These are phyloP conservation scores for Diaporthe helianthi DNA, from an alignment of 2,329 filamentous ascomycete species.

Conservation along the genomic window DNA sequence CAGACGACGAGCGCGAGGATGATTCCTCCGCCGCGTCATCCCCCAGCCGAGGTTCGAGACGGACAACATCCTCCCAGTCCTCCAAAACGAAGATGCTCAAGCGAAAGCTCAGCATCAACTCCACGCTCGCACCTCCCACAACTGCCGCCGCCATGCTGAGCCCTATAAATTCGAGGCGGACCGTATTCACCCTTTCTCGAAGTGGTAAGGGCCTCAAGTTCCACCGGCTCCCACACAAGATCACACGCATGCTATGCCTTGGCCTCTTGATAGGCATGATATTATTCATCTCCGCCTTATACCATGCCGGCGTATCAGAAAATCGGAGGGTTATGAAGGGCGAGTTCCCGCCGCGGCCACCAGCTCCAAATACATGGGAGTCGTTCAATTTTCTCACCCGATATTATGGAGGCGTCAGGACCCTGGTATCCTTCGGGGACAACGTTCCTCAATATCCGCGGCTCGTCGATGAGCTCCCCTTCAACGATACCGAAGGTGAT, in stretches of 20 bases:
- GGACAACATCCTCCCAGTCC: conserved; percentile 53
- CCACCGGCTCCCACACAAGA: conserved; percentile 73
- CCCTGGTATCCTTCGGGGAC: conserved; percentile 67
- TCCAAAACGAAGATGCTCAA: conserved; percentile 52
- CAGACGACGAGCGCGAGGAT: conserved; percentile 47
- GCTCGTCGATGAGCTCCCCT: conserved; percentile 63
- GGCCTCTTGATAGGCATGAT: conserved; percentile 72
- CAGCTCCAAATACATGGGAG: conserved; percentile 79
- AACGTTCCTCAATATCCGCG: conserved; percentile 85
- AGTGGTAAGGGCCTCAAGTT: conserved; percentile 47
- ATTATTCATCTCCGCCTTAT: conserved; percentile 78
- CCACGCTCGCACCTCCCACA: conserved; percentile 27
- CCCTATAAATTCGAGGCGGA: conserved; percentile 44
- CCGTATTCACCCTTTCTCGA: conserved; percentile 43
- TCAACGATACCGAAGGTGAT: conserved; percentile 43
- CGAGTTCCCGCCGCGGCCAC: conserved; percentile 63
- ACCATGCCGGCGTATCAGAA: conserved; percentile 75
- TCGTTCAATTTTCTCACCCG: conserved; percentile 83
- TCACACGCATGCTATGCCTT: conserved; percentile 81
- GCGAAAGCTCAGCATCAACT: conserved; percentile 33
- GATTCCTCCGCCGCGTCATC: conserved; percentile 48
- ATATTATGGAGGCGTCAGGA: conserved; percentile 88
- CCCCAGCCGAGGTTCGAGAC: conserved; percentile 62
- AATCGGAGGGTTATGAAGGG: conserved; percentile 66
- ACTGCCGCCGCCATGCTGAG: conserved; percentile 28